Percentiles rank a stretch among this genome's conserved stretches.
phyloP scores from a whole-genome alignment of 2,329 filamentous ascomycete genomes.

The Talaromyces sp. region DNA sequence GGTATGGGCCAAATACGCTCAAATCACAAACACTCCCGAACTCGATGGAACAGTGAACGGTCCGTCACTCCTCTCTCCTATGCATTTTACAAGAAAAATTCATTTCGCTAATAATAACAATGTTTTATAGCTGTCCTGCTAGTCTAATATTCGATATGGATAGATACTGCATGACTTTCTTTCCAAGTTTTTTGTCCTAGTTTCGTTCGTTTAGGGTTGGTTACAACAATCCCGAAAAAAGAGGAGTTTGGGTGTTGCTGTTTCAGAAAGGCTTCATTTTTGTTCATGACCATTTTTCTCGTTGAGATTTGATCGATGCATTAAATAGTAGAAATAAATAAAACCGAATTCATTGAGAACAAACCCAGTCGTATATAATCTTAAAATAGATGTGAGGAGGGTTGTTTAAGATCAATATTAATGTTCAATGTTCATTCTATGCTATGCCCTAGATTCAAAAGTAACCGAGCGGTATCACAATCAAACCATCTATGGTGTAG shows the following conservation, averaged over 20 bases:
- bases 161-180: not conserved
- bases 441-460: not conserved
- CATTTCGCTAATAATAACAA: not conserved
- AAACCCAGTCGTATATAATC: not conserved
- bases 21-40: conserved; percentile 55
- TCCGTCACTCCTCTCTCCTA: conserved; percentile 20
- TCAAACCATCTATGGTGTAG: not conserved
- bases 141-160: conserved; percentile 7
- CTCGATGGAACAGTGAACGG: conserved; percentile 61
- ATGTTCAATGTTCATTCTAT: not conserved
- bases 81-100: not conserved
- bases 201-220: not conserved
- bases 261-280: not conserved
- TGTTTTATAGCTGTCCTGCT: conserved; percentile 6
- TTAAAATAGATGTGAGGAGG: too few relatives aligned
- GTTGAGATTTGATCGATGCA: not conserved
- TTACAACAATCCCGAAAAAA: not conserved
- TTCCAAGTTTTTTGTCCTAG: not conserved
- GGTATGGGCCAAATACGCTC: conserved; percentile 82
- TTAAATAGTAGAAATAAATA: not conserved
- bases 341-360: not conserved
- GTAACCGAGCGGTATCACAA: not conserved
- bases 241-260: not conserved
- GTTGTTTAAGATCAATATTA: not conserved
- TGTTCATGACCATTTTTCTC: not conserved